These are phyloP conservation scores for Trichoderma cornu-damae DNA, from an alignment of 2,329 filamentous ascomycete genomes.

Conservation along the genomic window DNA sequence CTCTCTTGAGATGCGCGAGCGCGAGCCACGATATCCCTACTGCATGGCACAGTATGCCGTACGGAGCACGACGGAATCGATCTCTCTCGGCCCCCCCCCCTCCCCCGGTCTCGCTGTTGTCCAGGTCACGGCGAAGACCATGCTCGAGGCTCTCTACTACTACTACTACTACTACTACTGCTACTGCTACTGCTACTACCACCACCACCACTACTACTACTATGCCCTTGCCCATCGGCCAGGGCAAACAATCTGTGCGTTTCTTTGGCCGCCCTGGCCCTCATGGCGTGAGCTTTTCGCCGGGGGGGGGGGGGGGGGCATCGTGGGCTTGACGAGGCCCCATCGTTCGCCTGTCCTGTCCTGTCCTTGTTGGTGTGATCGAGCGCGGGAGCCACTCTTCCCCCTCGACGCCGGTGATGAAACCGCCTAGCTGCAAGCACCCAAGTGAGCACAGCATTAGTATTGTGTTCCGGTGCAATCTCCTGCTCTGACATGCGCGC, in stretches of 20 bases:
- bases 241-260: neutral
- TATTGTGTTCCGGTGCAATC: conserved; percentile 5
- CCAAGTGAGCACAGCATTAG: neutral
- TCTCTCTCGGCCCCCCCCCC: neutral
- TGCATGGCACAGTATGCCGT: neutral
- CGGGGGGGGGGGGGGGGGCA: neutral
- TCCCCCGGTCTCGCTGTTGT: conserved; percentile 1
- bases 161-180: too few relatives aligned
- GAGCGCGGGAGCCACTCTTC: neutral
- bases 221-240: neutral
- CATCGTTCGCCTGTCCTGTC: neutral
- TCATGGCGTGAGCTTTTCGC: neutral
- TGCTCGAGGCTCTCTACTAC: neutral
- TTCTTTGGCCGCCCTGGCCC: neutral
- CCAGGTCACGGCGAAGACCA: neutral
- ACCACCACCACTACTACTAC: too few relatives aligned
- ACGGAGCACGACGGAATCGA: too few relatives aligned
- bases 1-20: neutral
- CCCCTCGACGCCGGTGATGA: conserved; percentile 8
- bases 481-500: conserved; percentile 2
- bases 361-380: conserved; percentile 5
- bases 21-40: too few relatives aligned
- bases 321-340: conserved; percentile 5
- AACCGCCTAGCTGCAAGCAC: conserved; percentile 5
- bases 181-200: too few relatives aligned